A percentile compares a stretch with the other conserved stretches of the same genome.
Evolutionary conservation across 768 basidiomycete species (phyloP).

Genomic region (Rhizopogon salebrosus): DNA sequence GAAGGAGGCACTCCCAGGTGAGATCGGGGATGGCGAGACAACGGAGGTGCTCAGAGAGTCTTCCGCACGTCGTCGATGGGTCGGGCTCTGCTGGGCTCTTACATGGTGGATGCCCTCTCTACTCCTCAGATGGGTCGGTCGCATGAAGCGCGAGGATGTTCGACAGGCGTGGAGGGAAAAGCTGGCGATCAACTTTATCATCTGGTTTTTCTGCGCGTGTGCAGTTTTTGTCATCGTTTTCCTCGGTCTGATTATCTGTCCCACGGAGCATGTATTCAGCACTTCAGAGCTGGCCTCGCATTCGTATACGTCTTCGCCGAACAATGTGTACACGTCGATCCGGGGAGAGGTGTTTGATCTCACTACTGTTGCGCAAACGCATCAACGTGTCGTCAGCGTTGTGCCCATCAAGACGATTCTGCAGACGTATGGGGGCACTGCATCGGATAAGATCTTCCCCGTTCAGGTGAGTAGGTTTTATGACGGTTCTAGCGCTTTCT

Average conservation of each 20-base stretch:
- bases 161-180: conserved; percentile 98
- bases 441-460: conserved; percentile 80
- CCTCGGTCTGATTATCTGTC: conserved; percentile 86
- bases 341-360: conserved; percentile 96
- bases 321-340: conserved; percentile 76
- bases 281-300: conserved; percentile 69
- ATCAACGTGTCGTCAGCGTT: conserved; percentile 64
- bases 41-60: conserved; percentile 83
- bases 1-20: conserved; percentile 81
- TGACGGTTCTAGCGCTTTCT: neutral
- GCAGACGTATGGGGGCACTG: conserved; percentile 70
- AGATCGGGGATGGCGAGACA: conserved; percentile 84
- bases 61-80: conserved; percentile 81
- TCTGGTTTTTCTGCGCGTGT: conserved; percentile 89
- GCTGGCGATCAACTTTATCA: conserved; percentile 88
- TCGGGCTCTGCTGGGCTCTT: conserved; percentile 78
- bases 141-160: conserved; percentile 93
- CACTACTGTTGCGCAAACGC: conserved; percentile 57
- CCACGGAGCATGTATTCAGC: conserved; percentile 89
- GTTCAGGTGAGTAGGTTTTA: conserved; percentile 62
- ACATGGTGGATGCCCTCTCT: conserved; percentile 89
- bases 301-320: conserved; percentile 54
- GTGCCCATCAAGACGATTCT: conserved; percentile 71
- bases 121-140: conserved; percentile 64
- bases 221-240: conserved; percentile 92